Evolutionary conservation across 2,329 filamentous ascomycete genomes (phyloP), one percentile per base, ranked within the genome.

Genomic region (Anisogramma anomala): DNA sequence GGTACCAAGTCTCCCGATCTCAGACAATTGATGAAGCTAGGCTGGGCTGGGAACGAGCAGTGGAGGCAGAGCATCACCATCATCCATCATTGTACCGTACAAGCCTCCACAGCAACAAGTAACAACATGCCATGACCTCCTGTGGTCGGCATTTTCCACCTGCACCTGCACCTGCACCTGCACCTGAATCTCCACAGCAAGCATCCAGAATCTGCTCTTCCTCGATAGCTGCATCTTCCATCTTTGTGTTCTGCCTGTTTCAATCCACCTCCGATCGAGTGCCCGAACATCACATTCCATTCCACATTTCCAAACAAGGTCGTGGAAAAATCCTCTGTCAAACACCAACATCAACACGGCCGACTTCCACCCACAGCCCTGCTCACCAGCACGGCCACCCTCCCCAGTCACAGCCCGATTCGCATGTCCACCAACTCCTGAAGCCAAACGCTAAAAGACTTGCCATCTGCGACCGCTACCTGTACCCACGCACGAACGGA

Each of bases 251-350:
- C 26, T 33, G 26, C 30, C 35, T 41, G 32, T 33, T 34, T 18
- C 26, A 37, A 44, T 47, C 41, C 37, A 39, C 41, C 43, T 28
- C 33, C 40, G 33, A 34, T 41, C 36, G 36, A 38, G 26, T 39
- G 43, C 42, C 28, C 43, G 33, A 48, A 45, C 43, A 43, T 43
- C 46, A 40, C 46, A 46, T 28, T 36, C 26, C 27, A 40, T 31
- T 6, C 8, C 10, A 3, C n/a, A n/a, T n/a, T n/a, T n/a, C n/a
- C 30, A 37, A 23, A 39, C 20, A 37, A 33, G 43, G 28, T 32
- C 36, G 23, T 17, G 28, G 40, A 34, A 39, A 30, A 26, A 34
- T 37, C 33, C 36, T 38, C 36, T 33, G 35, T 33, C 27, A 35
- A 46, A 36, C 37, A 30, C 32, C 26, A 25, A 26, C 22, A 39